Conservation (phyloP, 164 flowering plant genomes). For the Vitis cinerea region DNA sequence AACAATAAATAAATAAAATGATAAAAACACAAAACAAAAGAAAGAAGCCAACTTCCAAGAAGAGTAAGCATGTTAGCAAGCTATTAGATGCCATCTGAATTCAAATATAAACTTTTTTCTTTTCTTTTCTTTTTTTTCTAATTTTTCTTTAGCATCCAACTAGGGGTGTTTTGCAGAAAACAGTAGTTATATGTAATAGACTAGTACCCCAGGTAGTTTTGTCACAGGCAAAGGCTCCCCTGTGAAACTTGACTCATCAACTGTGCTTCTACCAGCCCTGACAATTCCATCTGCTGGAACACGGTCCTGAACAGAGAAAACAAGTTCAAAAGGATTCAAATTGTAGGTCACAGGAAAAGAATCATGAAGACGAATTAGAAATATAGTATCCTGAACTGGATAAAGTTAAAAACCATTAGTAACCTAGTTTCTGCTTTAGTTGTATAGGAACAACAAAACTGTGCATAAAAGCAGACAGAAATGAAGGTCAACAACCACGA, state of each 20-base stretch:
- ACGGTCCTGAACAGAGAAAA: constrained; percentile 63
- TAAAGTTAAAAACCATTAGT: background rate
- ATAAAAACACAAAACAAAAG: background rate
- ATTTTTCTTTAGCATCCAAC: no score
- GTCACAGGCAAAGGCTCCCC: constrained; percentile 98
- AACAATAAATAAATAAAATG: background rate
- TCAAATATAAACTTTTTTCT: no score
- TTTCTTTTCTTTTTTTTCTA: no score
- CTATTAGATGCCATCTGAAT: background rate
- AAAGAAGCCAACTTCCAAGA: background rate
- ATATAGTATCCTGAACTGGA: background rate
- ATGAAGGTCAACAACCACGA: background rate
- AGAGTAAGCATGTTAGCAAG: background rate
- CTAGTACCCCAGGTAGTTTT: constrained; percentile 83
- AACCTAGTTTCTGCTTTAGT: background rate
- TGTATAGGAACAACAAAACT: background rate
- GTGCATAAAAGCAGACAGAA: background rate
- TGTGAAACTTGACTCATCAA: constrained; percentile 95
- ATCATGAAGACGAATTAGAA: background rate
- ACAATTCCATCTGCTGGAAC: constrained; percentile 97
- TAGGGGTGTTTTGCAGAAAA: background rate
- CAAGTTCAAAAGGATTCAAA: background rate
- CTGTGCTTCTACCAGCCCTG: constrained; percentile 90
- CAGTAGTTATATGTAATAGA: constrained; percentile 3
- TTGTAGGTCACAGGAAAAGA: background rate